A percentile compares a stretch with the other conserved stretches of the same genome.
Conservation (phyloP, 768 basidiomycete genomes). For the Fibroporia radiculosa region DNA sequence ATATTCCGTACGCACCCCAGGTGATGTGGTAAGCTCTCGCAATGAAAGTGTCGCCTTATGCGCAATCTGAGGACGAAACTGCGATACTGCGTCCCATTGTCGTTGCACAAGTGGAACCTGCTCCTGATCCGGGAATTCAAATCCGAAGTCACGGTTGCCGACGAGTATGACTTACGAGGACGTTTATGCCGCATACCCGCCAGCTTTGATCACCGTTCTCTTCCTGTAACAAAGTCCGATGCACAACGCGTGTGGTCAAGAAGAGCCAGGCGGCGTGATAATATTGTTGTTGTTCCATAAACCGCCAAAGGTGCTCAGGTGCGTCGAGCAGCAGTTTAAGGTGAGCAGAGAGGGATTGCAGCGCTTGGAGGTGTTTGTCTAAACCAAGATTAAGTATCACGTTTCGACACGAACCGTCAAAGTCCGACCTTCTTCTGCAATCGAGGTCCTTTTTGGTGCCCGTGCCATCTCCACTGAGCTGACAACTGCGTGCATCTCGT, state of each 20-base stretch:
- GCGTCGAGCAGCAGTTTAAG: conserved; percentile 88
- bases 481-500: conserved; percentile 53
- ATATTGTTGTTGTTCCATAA: conserved; percentile 74
- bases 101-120: conserved; percentile 86
- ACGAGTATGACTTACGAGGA: conserved; percentile 38
- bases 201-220: conserved; percentile 52
- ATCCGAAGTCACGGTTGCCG: not conserved
- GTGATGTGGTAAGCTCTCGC: conserved; percentile 46
- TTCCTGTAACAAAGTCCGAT: conserved; percentile 63
- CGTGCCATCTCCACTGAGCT: conserved; percentile 38
- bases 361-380: conserved; percentile 61
- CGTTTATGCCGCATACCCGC: conserved; percentile 52
- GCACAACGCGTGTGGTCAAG: conserved; percentile 76
- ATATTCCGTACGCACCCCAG: conserved; percentile 45
- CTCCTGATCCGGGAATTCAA: conserved; percentile 35
- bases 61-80: conserved; percentile 83
- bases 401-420: not conserved
- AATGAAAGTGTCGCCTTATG: conserved; percentile 83
- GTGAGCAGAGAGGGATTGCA: conserved; percentile 79
- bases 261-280: conserved; percentile 85
- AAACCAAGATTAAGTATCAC: conserved; percentile 3
- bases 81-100: conserved; percentile 88
- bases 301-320: conserved; percentile 85
- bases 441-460: conserved; percentile 34
- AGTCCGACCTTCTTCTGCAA: conserved; percentile 35